phyloP scores from a whole-genome alignment of 805 yeast genomes.

The Saccharomycopsis sp. region DNA sequence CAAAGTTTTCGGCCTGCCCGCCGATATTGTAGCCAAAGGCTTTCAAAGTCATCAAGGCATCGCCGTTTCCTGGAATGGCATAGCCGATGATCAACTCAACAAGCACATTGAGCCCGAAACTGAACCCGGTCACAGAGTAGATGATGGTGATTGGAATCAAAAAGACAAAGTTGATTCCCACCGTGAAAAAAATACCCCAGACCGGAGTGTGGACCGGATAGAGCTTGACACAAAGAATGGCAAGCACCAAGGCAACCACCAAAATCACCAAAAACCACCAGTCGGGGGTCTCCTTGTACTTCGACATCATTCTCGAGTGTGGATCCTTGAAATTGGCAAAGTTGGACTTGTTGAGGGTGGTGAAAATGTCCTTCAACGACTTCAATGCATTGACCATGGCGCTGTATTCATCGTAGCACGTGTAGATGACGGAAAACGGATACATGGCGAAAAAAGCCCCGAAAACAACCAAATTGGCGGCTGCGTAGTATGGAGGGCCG shows the following conservation, averaged over 20 bases:
- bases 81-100: constrained; percentile 51
- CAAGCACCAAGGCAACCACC: constrained; percentile 37
- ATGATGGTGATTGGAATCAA: constrained; percentile 45
- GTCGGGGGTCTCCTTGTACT: constrained; percentile 53
- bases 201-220: constrained; percentile 48
- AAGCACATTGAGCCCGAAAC: constrained; percentile 43
- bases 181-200: constrained; percentile 49
- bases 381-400: constrained; percentile 34
- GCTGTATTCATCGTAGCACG: constrained; percentile 39
- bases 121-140: constrained; percentile 40
- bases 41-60: constrained; percentile 44
- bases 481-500: constrained; percentile 62
- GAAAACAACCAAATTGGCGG: constrained; percentile 52
- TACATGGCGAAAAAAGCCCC: constrained; percentile 52
- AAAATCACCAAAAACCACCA: constrained; percentile 45
- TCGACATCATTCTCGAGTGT: constrained; percentile 48
- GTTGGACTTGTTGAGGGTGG: constrained; percentile 17
- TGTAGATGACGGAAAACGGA: constrained; percentile 50
- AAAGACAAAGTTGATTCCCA: constrained; percentile 43
- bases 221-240: constrained; percentile 39
- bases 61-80: constrained; percentile 47
- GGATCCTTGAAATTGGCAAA: constrained; percentile 39
- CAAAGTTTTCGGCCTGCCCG: constrained; percentile 55
- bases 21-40: constrained; percentile 52
- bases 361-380: constrained; percentile 30